phyloP scores from a whole-genome alignment of 352 stramenopile species.

The Globisporangium sylvaticum region DNA sequence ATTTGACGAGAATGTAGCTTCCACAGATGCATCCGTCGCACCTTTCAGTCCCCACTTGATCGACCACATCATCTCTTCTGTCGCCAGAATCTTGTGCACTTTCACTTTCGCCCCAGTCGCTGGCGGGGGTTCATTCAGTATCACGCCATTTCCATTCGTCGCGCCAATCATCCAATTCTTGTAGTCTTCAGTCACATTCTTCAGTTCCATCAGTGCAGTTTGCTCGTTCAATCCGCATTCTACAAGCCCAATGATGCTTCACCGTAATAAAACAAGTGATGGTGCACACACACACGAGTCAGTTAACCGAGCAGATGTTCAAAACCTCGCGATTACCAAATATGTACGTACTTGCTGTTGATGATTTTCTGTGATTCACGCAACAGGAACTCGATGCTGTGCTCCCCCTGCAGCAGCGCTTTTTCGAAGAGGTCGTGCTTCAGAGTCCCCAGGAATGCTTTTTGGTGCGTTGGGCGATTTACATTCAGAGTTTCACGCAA shows the following conservation, averaged over 20 bases:
- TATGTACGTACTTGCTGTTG: conserved; percentile 43
- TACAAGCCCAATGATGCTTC: conserved; percentile 61
- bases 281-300: conserved; percentile 6
- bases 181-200: conserved; percentile 54
- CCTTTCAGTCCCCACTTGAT: conserved; percentile 83
- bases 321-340: neutral
- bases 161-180: conserved; percentile 36
- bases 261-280: conserved; percentile 1
- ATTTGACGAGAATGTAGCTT: conserved; percentile 32
- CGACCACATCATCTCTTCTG: conserved; percentile 85
- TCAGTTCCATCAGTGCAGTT: conserved; percentile 47
- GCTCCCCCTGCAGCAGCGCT: conserved; percentile 36
- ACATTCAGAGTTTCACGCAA: conserved; percentile 67
- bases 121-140: conserved; percentile 34
- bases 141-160: conserved; percentile 5
- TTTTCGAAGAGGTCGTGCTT: conserved; percentile 85
- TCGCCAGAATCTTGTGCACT: conserved; percentile 52
- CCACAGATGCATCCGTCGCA: conserved; percentile 67
- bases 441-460: conserved; percentile 68
- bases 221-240: conserved; percentile 65
- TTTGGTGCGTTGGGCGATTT: conserved; percentile 45
- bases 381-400: conserved; percentile 30
- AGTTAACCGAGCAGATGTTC: neutral
- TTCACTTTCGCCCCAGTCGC: conserved; percentile 25
- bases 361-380: conserved; percentile 48